Base-by-base conservation (phyloP, 1,284 basidiomycete species). In the Leccinum solheimii region DNA sequence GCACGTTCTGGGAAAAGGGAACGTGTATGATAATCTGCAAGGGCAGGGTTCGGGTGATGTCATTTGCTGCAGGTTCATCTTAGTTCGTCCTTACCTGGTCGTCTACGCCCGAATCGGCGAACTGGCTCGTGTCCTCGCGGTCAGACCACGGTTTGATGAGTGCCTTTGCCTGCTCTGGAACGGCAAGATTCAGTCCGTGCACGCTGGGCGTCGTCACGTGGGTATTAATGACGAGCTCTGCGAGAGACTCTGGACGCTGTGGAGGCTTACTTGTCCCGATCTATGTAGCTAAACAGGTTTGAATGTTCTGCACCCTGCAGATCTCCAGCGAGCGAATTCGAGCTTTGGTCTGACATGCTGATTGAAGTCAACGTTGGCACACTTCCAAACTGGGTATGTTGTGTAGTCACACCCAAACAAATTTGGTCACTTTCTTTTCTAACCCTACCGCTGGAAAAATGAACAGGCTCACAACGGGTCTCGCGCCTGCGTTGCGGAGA, bases 61-160 rank as follows among this genome's bases (percentile, higher is more conserved):
- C 57, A 58, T 34, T 11, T 48, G 19, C 23, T 43, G 16, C 10
- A 21, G 45, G 59, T 14, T 53, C 58, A 14, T 51, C 52, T 54
- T 48, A 27, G 58, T 45, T 62, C 59, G 54, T 57, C 52, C 80
- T 56, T 62, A 90, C 88, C 82, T 93, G 89, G 70, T 93, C 91
- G 68, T 92, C 91, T 4, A 92, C 90, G 26, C 84, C 85, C 0
- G 88, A 91, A 50, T 91, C 88, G 9, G 84, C 86, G 65, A 78
- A 92, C 63, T 80, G 81, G 1, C 73, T 75, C 3, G 82, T 86
- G 60, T 88, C 86, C 27, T 93, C 89, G 52, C 92, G 79, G 66
- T 91, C 82, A 60, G 88, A 83, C 90, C 92, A 94, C 1, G 87
- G 84, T 73, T 93, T 92, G 62, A 94, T 88, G 40, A 92, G 75